Percentiles rank a stretch among this genome's conserved stretches.
phyloP scores from a whole-genome alignment of 169 alveolate genomes.

The Cryptosporidium ubiquitum region DNA sequence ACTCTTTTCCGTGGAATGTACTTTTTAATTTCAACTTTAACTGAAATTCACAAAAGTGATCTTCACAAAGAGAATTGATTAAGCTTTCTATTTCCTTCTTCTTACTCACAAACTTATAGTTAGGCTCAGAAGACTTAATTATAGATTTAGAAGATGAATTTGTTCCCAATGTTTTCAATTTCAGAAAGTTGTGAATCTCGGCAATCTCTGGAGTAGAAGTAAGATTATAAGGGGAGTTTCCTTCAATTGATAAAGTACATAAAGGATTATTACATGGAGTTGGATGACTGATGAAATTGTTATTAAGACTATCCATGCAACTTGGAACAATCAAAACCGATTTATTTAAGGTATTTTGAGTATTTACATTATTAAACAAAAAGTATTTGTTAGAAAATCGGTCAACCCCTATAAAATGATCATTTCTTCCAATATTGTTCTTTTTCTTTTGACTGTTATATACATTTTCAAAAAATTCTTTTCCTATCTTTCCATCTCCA shows the following conservation, averaged over 20 bases:
- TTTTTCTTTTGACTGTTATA: slow-evolving; percentile 1
- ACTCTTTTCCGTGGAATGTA: slow-evolving; percentile 23
- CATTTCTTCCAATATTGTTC: slow-evolving; percentile 26
- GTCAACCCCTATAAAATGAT: slow-evolving; percentile 19
- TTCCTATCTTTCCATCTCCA: slow-evolving; percentile 17
- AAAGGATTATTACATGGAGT: slow-evolving; percentile 31
- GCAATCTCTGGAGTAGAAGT: neutral
- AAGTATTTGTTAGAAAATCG: slow-evolving; percentile 46
- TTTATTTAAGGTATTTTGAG: slow-evolving; percentile 23
- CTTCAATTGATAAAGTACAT: neutral
- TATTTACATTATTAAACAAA: slow-evolving; percentile 9
- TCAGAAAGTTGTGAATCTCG: neutral
- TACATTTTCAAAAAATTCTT: slow-evolving; percentile 26
- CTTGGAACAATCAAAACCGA: slow-evolving; percentile 38
- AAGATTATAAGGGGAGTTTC: neutral
- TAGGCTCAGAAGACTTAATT: neutral
- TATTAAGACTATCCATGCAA: slow-evolving; percentile 20
- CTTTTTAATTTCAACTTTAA: slow-evolving; percentile 30
- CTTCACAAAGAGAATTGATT: slow-evolving; percentile 21
- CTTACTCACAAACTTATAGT: slow-evolving; percentile 8
- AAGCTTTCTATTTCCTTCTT: slow-evolving; percentile 40
- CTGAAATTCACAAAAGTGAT: slow-evolving; percentile 52
- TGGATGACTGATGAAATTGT: neutral
- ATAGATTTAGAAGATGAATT: neutral
- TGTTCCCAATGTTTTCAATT: neutral